phyloP scores from a whole-genome alignment of 2,329 filamentous ascomycete genomes.

The Verticillium zaregamsianum region DNA sequence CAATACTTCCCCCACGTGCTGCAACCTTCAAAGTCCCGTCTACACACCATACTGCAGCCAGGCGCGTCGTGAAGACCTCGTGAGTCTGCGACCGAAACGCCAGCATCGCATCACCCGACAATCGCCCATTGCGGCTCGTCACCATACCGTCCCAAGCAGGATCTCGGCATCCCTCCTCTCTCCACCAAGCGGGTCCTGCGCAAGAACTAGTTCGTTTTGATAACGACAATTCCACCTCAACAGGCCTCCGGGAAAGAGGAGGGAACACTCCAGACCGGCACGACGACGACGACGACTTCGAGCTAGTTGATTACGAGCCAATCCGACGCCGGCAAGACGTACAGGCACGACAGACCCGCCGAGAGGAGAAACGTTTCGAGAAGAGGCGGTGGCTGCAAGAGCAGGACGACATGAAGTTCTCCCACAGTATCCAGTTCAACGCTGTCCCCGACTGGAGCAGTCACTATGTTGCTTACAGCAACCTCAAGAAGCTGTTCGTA shows the following conservation, averaged over 20 bases:
- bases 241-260: constrained; percentile 13
- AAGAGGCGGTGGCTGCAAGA: constrained; percentile 70
- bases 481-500: constrained; percentile 92
- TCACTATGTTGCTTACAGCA: constrained; percentile 97
- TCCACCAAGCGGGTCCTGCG: constrained; percentile 12
- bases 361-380: constrained; percentile 44
- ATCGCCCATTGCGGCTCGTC: constrained; percentile 5
- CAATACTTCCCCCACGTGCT: constrained; percentile 14
- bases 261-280: constrained; percentile 4
- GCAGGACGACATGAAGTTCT: constrained; percentile 97
- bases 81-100: not conserved
- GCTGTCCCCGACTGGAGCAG: constrained; percentile 99
- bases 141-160: constrained; percentile 11
- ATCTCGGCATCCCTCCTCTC: constrained; percentile 12
- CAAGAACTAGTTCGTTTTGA: constrained; percentile 9
- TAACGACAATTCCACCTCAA: constrained; percentile 5
- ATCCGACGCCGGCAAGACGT: constrained; percentile 22
- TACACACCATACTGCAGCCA: not conserved
- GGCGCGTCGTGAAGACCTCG: not conserved
- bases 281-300: constrained; percentile 24
- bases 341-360: constrained; percentile 27
- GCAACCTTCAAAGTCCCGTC: constrained; percentile 7
- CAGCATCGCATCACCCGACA: constrained; percentile 8
- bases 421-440: constrained; percentile 98
- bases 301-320: constrained; percentile 36